These are phyloP conservation scores for Penicillium nucicola DNA, from an alignment of 495 filamentous ascomycete species.

Conservation along the genomic window DNA sequence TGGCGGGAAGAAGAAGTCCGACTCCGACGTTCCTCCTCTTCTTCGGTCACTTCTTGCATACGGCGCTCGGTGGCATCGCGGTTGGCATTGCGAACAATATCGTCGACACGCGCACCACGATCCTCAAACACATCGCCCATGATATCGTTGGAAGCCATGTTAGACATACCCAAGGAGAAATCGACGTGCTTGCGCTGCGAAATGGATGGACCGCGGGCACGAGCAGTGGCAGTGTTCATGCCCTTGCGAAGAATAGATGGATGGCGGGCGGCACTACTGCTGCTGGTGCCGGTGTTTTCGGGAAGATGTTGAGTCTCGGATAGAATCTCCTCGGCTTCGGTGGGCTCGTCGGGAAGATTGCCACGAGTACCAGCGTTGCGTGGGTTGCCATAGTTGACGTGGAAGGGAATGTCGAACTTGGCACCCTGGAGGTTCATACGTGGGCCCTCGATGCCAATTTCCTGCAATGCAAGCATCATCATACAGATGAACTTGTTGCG, in stretches of 20 bases:
- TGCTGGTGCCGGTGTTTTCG: conserved; percentile 27
- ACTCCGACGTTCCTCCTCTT: conserved; percentile 35
- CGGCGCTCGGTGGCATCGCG: conserved; percentile 42
- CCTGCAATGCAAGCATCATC: conserved; percentile 80
- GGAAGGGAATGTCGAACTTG: conserved; percentile 56
- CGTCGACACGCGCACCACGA: conserved; percentile 33
- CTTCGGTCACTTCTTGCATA: conserved; percentile 44
- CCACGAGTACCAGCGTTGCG: conserved; percentile 16
- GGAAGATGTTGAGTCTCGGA: conserved; percentile 14
- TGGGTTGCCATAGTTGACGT: conserved; percentile 43
- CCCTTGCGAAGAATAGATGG: conserved; percentile 56
- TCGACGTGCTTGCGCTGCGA: conserved; percentile 66
- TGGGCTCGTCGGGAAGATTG: conserved; percentile 4
- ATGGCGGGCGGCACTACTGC: conserved; percentile 28
- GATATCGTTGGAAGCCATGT: conserved; percentile 56
- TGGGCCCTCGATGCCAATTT: conserved; percentile 87
- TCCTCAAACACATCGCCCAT: conserved; percentile 70
- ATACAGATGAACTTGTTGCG: conserved; percentile 96
- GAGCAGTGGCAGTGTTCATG: conserved; percentile 36
- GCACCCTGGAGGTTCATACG: conserved; percentile 70
- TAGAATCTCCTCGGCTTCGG: conserved; percentile 15
- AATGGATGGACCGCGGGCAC: conserved; percentile 53
- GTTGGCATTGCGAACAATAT: conserved; percentile 37
- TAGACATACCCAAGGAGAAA: conserved; percentile 69
- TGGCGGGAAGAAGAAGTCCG: conserved; percentile 22